Conservation (phyloP, 306 rosid species). For the Calophaca sinica region DNA sequence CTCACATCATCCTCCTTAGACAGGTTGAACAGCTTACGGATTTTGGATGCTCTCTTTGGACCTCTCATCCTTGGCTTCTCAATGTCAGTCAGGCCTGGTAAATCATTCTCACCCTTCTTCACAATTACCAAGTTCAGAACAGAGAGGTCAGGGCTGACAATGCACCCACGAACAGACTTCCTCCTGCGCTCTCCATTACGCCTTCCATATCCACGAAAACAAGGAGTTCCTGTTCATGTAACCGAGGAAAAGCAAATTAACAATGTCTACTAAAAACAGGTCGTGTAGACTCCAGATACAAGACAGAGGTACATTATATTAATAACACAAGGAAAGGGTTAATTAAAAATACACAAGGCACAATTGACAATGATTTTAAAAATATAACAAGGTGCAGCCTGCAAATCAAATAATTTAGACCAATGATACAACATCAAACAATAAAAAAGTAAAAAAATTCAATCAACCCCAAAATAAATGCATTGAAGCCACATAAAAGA, state of each 20-base stretch:
- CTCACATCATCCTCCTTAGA: conserved; percentile 57
- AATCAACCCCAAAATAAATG: background rate
- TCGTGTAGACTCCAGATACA: background rate
- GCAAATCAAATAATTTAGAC: no score
- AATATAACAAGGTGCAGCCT: no score
- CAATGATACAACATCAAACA: background rate
- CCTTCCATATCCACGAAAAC: conserved; percentile 57
- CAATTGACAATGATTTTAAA: no score
- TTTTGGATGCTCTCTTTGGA: conserved; percentile 57
- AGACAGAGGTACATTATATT: background rate
- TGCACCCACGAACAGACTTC: conserved; percentile 58
- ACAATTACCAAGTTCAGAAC: conserved; percentile 56
- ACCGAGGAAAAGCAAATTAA: background rate
- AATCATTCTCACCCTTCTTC: conserved; percentile 55
- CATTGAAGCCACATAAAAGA: background rate
- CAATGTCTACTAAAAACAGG: background rate
- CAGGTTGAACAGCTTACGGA: conserved; percentile 53
- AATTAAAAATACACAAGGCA: no score
- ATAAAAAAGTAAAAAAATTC: background rate
- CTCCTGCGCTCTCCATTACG: conserved; percentile 61
- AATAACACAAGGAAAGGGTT: background rate
- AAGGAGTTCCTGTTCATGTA: conserved; percentile 50
- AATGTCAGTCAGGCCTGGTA: conserved; percentile 53
- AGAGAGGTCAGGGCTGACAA: conserved; percentile 59
- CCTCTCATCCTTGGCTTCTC: conserved; percentile 64